Base-by-base conservation (phyloP, 2,329 filamentous ascomycete species). In the Claviceps sp. region DNA sequence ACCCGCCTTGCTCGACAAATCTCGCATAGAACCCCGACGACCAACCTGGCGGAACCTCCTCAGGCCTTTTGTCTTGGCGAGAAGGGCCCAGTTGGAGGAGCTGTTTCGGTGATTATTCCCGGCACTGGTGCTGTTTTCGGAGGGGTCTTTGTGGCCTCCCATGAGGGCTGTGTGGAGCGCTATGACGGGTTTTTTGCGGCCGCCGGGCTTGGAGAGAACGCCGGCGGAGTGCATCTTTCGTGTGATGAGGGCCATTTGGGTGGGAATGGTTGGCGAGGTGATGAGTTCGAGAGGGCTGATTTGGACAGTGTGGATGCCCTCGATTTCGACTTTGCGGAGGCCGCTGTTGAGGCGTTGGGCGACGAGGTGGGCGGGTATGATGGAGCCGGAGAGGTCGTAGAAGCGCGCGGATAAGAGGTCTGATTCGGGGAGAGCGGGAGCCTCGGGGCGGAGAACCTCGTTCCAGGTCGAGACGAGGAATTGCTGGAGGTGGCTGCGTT, bases 381-480 rank as follows among this genome's bases (percentile, higher is more conserved):
- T 63, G 1, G 72, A 73, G 7, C 71, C 71, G 62, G 72, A 75
- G 13, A 77, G 67, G 46, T 75, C 69, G 58, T 73, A 78, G 59
- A 78, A 78, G 0, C 72, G 68, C 0, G 73, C 69, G 1, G 68
- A 67, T 37, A 71, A 68, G 4, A 74, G 62, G 44, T 72, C 64
- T 1, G 61, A 60, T n/a, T 70, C 65, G 0, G 72, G 64, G 0
- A 75, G 64, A 8, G 66, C 66, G 2, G 71, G 58, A 0, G 62
- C 55, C 0, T 66, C 57, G 0, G 71, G 66, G 29, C 71, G 67
- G 5, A 78, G 65, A 3, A 73, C 62, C 2, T 68, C 60, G 1
- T 67, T 63, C 76, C 76, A 78, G 0, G 69, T 68, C 0, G 65
- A 58, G 1, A 66, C 61, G 50, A 78, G 71, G 23, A 68, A 60